Conservation (phyloP, 202 grass and related monocot genomes). For the Dendrocalamus latiflorus region DNA sequence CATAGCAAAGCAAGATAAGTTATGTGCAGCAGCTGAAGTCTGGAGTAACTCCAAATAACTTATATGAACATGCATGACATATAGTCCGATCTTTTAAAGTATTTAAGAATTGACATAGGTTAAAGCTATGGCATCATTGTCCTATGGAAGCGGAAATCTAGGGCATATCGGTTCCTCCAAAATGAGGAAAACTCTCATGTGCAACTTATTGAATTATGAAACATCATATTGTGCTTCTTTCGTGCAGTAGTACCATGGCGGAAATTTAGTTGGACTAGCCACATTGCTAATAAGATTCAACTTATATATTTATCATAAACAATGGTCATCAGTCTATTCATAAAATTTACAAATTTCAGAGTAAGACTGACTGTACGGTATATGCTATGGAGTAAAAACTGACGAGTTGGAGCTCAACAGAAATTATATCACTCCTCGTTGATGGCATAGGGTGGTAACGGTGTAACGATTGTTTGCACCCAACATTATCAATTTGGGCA, state of each 20-base stretch:
- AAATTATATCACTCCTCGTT: background rate
- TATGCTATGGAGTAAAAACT: background rate
- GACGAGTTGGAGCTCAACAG: background rate
- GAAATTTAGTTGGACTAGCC: background rate
- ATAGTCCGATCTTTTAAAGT: background rate
- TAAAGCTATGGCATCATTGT: background rate
- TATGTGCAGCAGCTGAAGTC: background rate
- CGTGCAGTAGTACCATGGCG: background rate
- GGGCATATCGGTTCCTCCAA: background rate
- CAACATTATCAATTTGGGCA: background rate
- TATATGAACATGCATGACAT: background rate
- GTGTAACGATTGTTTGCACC: background rate
- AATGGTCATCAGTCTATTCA: background rate
- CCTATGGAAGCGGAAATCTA: background rate
- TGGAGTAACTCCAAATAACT: background rate
- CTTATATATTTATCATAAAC: background rate
- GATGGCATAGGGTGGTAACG: background rate
- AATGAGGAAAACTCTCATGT: background rate
- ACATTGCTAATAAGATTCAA: background rate
- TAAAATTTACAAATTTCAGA: background rate
- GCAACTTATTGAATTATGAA: background rate
- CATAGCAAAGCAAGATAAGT: conserved; percentile 9
- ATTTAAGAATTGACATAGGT: background rate
- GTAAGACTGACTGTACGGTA: background rate
- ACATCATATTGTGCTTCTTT: background rate